Base-by-base conservation (phyloP, 768 basidiomycete genomes). In the Panaeolus papilionaceus region DNA sequence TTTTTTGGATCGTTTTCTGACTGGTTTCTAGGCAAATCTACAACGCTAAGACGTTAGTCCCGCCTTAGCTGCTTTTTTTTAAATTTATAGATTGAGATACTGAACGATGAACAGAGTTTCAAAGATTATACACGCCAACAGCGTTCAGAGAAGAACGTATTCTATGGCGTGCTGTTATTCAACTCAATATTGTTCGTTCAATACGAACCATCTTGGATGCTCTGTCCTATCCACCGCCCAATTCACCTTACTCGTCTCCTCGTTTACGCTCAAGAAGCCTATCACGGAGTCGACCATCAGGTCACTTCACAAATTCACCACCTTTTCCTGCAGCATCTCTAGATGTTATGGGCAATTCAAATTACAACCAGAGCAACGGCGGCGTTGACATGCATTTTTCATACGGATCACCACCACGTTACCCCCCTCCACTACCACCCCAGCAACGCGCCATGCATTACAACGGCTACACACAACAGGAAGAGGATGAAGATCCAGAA, bases 131-230 rank as follows among this genome's bases (percentile, higher is more conserved):
- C 75, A 87, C 86, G 0, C 92, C 93, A 1, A 88, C 83, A 18
- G 89, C 90, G 0, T 94, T 93, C 73, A 88, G 87, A 20, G 85
- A 88, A 65, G 93, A 95, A 71, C 88, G 91, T 26, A 83, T 92
- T 16, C 84, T 91, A n/a, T 95, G 93, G 93, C 87, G 93, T 16
- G 87, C 90, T 0, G 87, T 95, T 58, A 92, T 95, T 66, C 93
- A 94, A 72, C 85, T 94, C 71, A 94, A 94, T 75, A 83, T 95
- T 69, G 88, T 93, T 39, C 89, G 91, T 62, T 93, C 92, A 12
- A 81, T 94, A 64, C 90, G 90, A 64, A 85, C 85, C 37, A 92
- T 94, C 66, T 84, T 94, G 64, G 90, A 92, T 51, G 81, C 89
- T 11, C 75, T 79, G 69, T 76, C 79, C 37, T 75, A 72, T 66